A percentile compares a stretch with the other conserved stretches of the same genome.
Conservation (phyloP, 176 grass and related monocot species). For the Avena sativa region DNA sequence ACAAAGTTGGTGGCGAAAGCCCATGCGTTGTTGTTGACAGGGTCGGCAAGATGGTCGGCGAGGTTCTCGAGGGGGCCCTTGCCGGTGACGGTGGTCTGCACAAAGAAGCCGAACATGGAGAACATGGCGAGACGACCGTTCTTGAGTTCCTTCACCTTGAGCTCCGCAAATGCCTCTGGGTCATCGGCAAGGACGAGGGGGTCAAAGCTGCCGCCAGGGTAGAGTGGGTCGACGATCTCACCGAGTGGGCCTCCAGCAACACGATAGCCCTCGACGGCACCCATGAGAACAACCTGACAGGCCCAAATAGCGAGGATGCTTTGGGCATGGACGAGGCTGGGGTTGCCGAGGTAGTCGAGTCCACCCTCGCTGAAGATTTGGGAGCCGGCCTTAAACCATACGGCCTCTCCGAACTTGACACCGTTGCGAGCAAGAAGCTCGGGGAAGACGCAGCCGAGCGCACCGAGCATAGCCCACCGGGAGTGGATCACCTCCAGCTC, state of each 20-base stretch:
- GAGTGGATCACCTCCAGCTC: slow-evolving; percentile 54
- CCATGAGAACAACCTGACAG: slow-evolving; percentile 78
- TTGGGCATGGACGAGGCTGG: slow-evolving; percentile 78
- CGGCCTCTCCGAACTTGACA: slow-evolving; percentile 86
- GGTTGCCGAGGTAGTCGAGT: slow-evolving; percentile 89
- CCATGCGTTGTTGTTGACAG: slow-evolving; percentile 98
- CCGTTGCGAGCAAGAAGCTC: slow-evolving; percentile 89
- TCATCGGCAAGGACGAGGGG: slow-evolving; percentile 77
- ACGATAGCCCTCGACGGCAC: slow-evolving; percentile 86
- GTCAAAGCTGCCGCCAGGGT: slow-evolving; percentile 87
- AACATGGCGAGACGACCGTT: slow-evolving; percentile 89
- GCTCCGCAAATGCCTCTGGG: slow-evolving; percentile 72
- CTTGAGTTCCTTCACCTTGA: slow-evolving; percentile 96
- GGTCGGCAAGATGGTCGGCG: slow-evolving; percentile 86
- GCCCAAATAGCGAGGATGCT: slow-evolving; percentile 94
- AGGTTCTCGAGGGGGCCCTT: slow-evolving; percentile 96
- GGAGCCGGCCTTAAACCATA: slow-evolving; percentile 88
- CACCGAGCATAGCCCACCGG: slow-evolving; percentile 88
- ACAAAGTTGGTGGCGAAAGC: slow-evolving; percentile 97
- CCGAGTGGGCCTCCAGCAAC: slow-evolving; percentile 78
- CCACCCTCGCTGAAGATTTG: slow-evolving; percentile 93
- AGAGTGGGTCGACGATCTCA: slow-evolving; percentile 76
- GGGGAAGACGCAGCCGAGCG: slow-evolving; percentile 84
- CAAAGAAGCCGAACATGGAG: slow-evolving; percentile 94
- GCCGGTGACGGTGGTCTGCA: slow-evolving; percentile 94